These are phyloP conservation scores for Volvariella volvacea DNA, from an alignment of 1,284 basidiomycete genomes.

Conservation along the genomic window DNA sequence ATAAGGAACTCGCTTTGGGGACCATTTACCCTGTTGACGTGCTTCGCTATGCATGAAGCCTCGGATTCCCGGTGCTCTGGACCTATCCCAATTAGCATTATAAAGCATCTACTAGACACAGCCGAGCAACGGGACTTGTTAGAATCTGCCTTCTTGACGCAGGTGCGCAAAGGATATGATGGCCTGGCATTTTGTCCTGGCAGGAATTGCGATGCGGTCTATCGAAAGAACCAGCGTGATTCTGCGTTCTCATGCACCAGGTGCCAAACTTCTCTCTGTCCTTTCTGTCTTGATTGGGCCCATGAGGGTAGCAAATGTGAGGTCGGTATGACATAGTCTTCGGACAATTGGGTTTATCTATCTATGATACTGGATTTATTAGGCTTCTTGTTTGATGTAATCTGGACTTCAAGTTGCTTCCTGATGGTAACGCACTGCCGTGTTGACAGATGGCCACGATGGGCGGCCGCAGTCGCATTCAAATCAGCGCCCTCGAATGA, in stretches of 20 bases:
- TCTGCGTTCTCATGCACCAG: neutral
- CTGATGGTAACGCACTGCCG: too few species aligned
- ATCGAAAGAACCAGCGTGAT: neutral
- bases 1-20: neutral
- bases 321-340: too few species aligned
- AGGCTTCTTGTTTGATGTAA: too few species aligned
- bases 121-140: neutral
- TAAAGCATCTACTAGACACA: neutral
- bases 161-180: neutral
- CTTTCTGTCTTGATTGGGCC: neutral
- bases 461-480: too few species aligned
- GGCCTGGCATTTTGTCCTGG: neutral
- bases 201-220: neutral
- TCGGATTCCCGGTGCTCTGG: neutral
- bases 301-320: neutral
- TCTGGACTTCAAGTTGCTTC: too few species aligned
- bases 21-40: neutral
- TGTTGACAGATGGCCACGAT: too few species aligned
- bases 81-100: neutral
- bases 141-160: neutral
- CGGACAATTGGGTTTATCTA: too few species aligned
- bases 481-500: too few species aligned
- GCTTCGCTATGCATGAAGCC: neutral
- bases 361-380: too few species aligned
- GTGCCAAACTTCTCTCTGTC: neutral